Conservation (phyloP, 495 filamentous ascomycete genomes). For the Copromyces sp. region DNA sequence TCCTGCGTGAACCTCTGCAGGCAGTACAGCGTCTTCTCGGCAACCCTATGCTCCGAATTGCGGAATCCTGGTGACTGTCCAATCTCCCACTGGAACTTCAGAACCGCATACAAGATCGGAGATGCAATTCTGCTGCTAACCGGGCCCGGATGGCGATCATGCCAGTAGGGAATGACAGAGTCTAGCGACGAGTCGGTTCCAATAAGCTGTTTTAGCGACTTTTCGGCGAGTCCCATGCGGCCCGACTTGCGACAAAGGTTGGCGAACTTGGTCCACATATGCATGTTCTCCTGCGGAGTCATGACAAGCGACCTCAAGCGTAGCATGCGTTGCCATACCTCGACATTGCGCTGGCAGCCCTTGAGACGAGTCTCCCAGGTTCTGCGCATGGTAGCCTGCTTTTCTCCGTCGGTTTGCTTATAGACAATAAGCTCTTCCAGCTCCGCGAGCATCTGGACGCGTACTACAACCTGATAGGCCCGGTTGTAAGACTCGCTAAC, state of each 20-base stretch:
- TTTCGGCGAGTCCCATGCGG: slow-evolving; percentile 90
- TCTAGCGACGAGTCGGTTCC: slow-evolving; percentile 55
- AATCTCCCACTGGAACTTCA: slow-evolving; percentile 92
- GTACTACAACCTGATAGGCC: slow-evolving; percentile 89
- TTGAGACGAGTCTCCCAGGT: slow-evolving; percentile 95
- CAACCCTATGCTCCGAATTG: slow-evolving; percentile 26
- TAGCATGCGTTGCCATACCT: slow-evolving; percentile 97
- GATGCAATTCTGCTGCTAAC: slow-evolving; percentile 43
- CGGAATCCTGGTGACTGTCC: slow-evolving; percentile 39
- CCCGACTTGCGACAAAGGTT: slow-evolving; percentile 95
- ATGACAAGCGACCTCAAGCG: slow-evolving; percentile 91
- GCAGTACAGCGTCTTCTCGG: slow-evolving; percentile 59
- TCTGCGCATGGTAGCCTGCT: slow-evolving; percentile 77
- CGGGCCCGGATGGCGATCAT: slow-evolving; percentile 32
- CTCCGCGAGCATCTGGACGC: slow-evolving; percentile 97
- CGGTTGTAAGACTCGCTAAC: slow-evolving; percentile 94
- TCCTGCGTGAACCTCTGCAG: slow-evolving; percentile 74
- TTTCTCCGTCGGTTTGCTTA: slow-evolving; percentile 82
- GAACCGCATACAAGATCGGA: slow-evolving; percentile 78
- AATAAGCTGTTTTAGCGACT: slow-evolving; percentile 69
- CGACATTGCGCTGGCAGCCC: slow-evolving; percentile 92
- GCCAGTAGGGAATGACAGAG: slow-evolving; percentile 44
- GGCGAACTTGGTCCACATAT: slow-evolving; percentile 99
- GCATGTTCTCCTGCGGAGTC: slow-evolving; percentile 79
- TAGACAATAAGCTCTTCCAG: slow-evolving; percentile 96